Evolutionary conservation across 176 grass and related monocot genomes (phyloP), one percentile per base, ranked within the genome.

Genomic region (Pontederia crassipes): DNA sequence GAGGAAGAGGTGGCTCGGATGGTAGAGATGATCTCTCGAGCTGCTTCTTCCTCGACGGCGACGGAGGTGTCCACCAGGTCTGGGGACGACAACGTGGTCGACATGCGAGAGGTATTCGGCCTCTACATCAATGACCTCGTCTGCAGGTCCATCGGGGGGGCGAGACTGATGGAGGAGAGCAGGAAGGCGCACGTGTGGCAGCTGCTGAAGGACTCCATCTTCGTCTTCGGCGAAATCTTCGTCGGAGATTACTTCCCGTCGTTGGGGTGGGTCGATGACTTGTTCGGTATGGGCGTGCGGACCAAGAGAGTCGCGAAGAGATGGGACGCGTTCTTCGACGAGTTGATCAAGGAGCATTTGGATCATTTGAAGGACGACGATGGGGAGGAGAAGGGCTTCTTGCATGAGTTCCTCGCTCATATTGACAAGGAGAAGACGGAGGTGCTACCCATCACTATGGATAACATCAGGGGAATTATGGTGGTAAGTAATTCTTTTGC

Each of bases 311-410:
- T 58, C 71, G 16, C 66, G 2, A 10, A 26, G 67, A 72, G 71
- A 13, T 82, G 79, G 83, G 79, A 81, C 53, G 71, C 20, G 0
- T 20, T 86, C 57, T 66, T 82, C 4, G 84, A 82, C 65, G 28
- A 67, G 16, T 52, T 86, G 47, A 26, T 82, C 52, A 0, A 9
- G 48, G 66, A 82, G 12, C 75, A 86, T 35, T 59, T 73, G 40
- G 12, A 1, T 26, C 24, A 4, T 15, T 24, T 2, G 5, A 55
- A 3, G 3, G 52, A 0, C 2, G 65, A 4, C 8, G 2, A 15
- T 0, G 49, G 1, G 0, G 28, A 65, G 11, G 74, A 77, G 62
- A 48, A 71, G 45, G 83, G 74, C 16, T 86, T 86, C 62, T 62
- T 82, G 46, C 79, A 82, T 72, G 75, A 75, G 75, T 20, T 87